Base-by-base conservation (phyloP, 2,329 filamentous ascomycete species). In the Thelonectria olida region DNA sequence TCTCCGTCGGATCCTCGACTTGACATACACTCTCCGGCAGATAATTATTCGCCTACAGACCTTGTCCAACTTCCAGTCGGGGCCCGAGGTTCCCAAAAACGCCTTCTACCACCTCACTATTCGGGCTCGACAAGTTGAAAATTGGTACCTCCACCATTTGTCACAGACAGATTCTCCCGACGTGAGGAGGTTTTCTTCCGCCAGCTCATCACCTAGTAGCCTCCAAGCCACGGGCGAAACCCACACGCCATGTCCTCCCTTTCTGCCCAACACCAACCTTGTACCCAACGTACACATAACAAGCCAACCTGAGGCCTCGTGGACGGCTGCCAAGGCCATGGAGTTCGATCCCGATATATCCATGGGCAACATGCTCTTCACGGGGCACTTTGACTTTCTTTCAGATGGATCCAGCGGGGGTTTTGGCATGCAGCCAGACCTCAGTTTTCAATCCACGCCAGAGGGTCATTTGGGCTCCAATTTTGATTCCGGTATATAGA, bases 1-100 rank as follows among this genome's bases (percentile, higher is more conserved):
- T 34, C 69, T 76, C 1, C 67, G 72, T 5, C 72, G 69, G 3
- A 72, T 75, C 3, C 67, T 72, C 19, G 74, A 76, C 28, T 65
- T 76, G 36, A 59, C 63, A 1, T 69, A 74, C 22, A 71, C 70
- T 0, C 59, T 76, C 2, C 65, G 73, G 6, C 74, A 76, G 34
- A 68, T 74, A 4, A 65, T 72, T 0, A 34, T 76, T 2, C 59
- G 74, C 2, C 66, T 76, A 27, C 69, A 75, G 39, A 61, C 70
- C 1, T 62, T 72, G 4, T 59, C 67, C 2, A 61, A 64, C 5
- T 44, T 47, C 7, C 58, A 67, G 0, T 19, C 22, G 0, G 50
- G 56, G 12, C 10, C 51, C 0, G 64, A 69, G 0, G 63, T 58
- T 3, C 70, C 70, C 15, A 54, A 59, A 9, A 65, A 72, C 31